Percentiles rank a stretch among this genome's conserved stretches.
phyloP scores from a whole-genome alignment of 78 protist genomes.

The Creolimax fragrantissima region DNA sequence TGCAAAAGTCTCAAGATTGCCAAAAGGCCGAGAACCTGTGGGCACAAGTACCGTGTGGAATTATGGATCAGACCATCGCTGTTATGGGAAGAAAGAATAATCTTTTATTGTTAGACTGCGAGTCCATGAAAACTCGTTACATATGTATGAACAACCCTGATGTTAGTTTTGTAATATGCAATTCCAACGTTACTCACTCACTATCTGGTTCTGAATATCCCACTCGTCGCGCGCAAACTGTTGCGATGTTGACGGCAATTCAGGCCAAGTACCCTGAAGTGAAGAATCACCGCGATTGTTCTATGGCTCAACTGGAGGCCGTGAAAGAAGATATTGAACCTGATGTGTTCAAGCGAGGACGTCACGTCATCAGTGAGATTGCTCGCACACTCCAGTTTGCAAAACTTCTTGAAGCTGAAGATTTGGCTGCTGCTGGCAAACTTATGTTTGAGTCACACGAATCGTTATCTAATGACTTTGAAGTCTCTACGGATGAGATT shows the following conservation, averaged over 20 bases:
- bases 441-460: background rate
- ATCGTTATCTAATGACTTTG: constrained; percentile 19
- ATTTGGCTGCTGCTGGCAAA: constrained; percentile 11
- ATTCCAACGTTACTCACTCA: constrained; percentile 16
- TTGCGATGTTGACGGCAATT: background rate
- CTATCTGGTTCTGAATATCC: constrained; percentile 31
- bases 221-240: constrained; percentile 29
- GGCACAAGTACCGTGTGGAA: constrained; percentile 35
- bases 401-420: background rate
- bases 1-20: background rate
- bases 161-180: constrained; percentile 3
- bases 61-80: constrained; percentile 35
- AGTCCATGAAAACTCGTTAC: background rate
- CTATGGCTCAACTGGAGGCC: constrained; percentile 11
- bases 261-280: constrained; percentile 6
- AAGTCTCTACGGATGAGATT: constrained; percentile 18
- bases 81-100: constrained; percentile 12
- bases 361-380: constrained; percentile 22
- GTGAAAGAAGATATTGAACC: background rate
- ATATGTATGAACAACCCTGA: background rate
- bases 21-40: constrained; percentile 30
- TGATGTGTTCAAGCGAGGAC: constrained; percentile 6
- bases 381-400: constrained; percentile 20
- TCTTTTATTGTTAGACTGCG: constrained; percentile 25
- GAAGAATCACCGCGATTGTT: background rate